Base-by-base conservation (phyloP, 495 filamentous ascomycete species). In the Margaritispora aquatica region DNA sequence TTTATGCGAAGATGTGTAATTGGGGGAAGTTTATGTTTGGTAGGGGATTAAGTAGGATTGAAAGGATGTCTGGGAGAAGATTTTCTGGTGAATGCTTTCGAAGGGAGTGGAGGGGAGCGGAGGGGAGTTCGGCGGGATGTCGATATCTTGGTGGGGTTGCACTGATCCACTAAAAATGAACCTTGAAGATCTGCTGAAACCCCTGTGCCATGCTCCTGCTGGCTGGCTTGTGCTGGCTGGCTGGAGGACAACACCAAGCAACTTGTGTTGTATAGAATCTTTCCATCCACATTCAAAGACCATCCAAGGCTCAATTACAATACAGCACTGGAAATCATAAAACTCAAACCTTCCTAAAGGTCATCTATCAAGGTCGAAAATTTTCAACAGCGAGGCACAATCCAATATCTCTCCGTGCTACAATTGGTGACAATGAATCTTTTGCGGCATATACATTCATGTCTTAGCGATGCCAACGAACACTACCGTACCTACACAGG, bases 381-480 rank as follows among this genome's bases (percentile, higher is more conserved):
- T n/a, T n/a, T 17, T 44, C 44, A 57, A 57, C 49, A 24, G 26
- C 34, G 26, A 10, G 22, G 10, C 5, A 8, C 29, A 34, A 34
- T 44, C 26, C 29, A 22, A 23, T 44, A 44, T 26, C 31, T 44
- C 23, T 26, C 2, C 7, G 3, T 46, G 17, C 15, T 36, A 41
- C 53, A 44, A 55, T 55, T 55, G 53, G 53, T 46, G 20, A n/a
- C n/a, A n/a, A 55, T 46, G 53, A 24, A 24, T n/a, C 38, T 44
- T 34, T 38, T 21, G 20, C 21, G 54, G 21, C 9, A 26, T 10
- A 23, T 24, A 5, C 20, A 2, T 23, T 10, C 47, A 22, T 44
- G 38, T 8, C 5, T 50, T 26, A 50, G 20, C 47, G 21, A 26
- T 50, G 54, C 54, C 54, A 56, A 29, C 26, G 47, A 58, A 44